These are phyloP conservation scores for Arachnomyces sp. DNA, from an alignment of 2,329 filamentous ascomycete genomes.

Conservation along the genomic window DNA sequence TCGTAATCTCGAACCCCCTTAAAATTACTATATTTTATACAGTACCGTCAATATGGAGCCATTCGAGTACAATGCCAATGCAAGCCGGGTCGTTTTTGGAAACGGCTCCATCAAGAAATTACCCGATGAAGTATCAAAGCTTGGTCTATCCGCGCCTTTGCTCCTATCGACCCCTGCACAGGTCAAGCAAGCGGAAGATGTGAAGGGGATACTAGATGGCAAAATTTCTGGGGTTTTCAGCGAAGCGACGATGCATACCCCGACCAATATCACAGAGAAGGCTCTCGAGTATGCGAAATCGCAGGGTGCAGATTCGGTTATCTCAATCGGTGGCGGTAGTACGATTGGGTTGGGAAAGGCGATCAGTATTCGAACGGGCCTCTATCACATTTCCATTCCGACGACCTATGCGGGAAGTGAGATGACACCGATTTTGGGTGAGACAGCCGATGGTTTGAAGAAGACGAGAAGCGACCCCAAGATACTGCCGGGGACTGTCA, in stretches of 20 bases:
- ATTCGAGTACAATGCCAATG: conserved; percentile 51
- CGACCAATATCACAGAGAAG: conserved; percentile 49
- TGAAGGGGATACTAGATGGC: conserved; percentile 39
- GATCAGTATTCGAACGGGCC: conserved; percentile 44
- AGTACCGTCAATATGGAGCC: conserved; percentile 36
- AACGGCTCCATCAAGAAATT: conserved; percentile 46
- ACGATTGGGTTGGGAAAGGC: conserved; percentile 58
- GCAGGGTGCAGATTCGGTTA: conserved; percentile 45
- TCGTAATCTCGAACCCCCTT: too few species aligned
- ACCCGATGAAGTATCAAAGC: conserved; percentile 35
- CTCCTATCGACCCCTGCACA: conserved; percentile 52
- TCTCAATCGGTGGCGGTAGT: conserved; percentile 57
- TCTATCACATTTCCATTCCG: conserved; percentile 55
- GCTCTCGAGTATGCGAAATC: conserved; percentile 44
- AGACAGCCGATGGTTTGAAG: conserved; percentile 53
- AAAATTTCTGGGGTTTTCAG: conserved; percentile 46
- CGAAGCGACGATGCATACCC: conserved; percentile 58
- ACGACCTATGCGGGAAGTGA: conserved; percentile 57
- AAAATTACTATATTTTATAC: background rate
- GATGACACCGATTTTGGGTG: conserved; percentile 58
- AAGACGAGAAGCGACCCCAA: conserved; percentile 51
- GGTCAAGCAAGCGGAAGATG: conserved; percentile 37
- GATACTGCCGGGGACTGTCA: conserved; percentile 54
- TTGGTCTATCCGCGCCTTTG: conserved; percentile 44
- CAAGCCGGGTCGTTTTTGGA: conserved; percentile 51